Evolutionary conservation across 345 rosid genomes (phyloP).

Genomic region (Eucalyptus brandiana): DNA sequence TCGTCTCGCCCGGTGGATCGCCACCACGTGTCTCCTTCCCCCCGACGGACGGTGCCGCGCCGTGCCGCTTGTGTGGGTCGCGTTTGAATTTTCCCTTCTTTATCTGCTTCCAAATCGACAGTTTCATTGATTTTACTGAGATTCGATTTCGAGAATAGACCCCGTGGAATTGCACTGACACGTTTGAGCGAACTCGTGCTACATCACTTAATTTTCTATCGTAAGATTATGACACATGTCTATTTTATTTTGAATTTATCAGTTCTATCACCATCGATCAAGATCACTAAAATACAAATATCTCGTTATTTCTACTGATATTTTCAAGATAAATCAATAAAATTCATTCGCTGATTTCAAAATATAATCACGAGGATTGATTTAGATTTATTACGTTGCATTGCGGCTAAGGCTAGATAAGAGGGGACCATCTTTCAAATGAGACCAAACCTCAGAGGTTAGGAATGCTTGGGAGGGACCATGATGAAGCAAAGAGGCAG

Average conservation of each 20-base stretch:
- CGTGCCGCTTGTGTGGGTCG: neutral
- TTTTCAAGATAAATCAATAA: neutral
- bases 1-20: neutral
- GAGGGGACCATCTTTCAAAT: neutral
- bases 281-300: accelerated
- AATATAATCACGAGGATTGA: neutral
- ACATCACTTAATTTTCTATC: neutral
- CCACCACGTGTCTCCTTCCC: neutral
- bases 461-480: neutral
- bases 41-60: neutral
- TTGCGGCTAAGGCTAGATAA: neutral
- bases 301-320: accelerated
- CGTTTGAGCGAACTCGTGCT: neutral
- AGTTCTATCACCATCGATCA: accelerated
- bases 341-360: accelerated
- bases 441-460: neutral
- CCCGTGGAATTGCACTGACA: neutral
- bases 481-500: neutral
- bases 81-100: neutral
- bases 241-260: no score
- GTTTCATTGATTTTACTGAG: neutral
- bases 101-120: neutral
- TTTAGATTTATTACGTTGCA: neutral
- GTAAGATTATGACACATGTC: neutral
- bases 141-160: neutral